These are phyloP conservation scores for Hypoxylon sp. DNA, from an alignment of 2,329 filamentous ascomycete genomes.

Conservation along the genomic window DNA sequence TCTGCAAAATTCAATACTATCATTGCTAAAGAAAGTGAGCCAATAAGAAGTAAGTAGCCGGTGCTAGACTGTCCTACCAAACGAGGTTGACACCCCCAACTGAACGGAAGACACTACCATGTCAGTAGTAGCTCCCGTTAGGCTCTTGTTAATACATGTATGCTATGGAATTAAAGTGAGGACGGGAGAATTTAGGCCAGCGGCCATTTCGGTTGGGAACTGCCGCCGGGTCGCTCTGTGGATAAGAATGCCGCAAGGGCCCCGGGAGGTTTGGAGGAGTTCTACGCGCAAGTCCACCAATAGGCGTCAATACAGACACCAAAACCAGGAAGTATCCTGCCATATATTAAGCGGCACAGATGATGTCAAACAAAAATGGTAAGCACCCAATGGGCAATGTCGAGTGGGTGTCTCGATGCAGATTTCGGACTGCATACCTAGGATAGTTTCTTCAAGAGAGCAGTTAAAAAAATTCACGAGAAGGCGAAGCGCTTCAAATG, in stretches of 20 bases:
- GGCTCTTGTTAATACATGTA: constrained; percentile 14
- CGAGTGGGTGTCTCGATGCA: constrained; percentile 8
- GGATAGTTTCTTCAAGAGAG: too few species aligned
- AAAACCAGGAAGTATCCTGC: constrained; percentile 20
- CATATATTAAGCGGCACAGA: constrained; percentile 10
- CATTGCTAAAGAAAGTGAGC: constrained; percentile 20
- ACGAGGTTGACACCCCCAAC: constrained; percentile 21
- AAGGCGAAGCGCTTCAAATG: constrained; percentile 8
- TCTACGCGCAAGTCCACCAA: constrained; percentile 20
- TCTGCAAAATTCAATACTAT: constrained; percentile 17
- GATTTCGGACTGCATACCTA: too few species aligned
- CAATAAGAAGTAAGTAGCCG: constrained; percentile 31
- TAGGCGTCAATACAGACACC: constrained; percentile 10
- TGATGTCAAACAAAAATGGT: constrained; percentile 28
- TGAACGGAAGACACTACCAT: constrained; percentile 20
- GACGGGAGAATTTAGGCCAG: constrained; percentile 11
- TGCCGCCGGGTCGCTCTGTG: constrained; percentile 36
- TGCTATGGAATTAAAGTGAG: constrained; percentile 4
- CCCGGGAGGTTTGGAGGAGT: not conserved
- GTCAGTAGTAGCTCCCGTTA: constrained; percentile 28
- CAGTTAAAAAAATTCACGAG: not conserved
- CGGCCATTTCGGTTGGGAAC: constrained; percentile 18
- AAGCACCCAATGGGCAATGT: constrained; percentile 8
- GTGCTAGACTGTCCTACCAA: constrained; percentile 28
- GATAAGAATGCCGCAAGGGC: constrained; percentile 13